Evolutionary conservation across 257 asterid species (phyloP), one percentile per base, ranked within the genome.

Genomic region (Handroanthus guayacan): DNA sequence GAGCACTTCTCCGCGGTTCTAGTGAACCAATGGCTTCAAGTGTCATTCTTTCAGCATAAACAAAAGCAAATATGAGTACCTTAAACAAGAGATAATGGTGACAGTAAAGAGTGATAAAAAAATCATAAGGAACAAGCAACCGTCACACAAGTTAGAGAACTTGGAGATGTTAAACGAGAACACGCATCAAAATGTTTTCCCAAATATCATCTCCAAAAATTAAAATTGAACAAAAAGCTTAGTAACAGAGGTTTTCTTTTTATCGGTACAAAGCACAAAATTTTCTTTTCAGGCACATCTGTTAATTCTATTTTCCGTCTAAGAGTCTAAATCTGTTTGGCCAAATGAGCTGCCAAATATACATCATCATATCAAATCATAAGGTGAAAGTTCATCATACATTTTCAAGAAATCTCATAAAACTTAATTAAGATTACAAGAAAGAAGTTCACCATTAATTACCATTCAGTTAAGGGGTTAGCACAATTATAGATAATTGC

Each of bases 1-100:
- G 92, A 18, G 96, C 99, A 88, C 99, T 94, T 86, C 93, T 84
- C 82, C 99, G 86, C 52, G 87, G 95, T 79, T 90, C 98, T n/a
- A 94, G 85, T 25, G 86, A 75, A 60, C 95, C 95, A 71, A 86
- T 61, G 52, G 87, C 79, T 84, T 95, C 99, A 72, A 95, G 89
- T 16, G 89, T 87, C 94, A 85, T 85, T 84, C 99, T 92, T 84
- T 45, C 62, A 74, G 77, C 52, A 79, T 39, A 65, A 78, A 50
- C 37, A 56, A 13, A 34, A 75, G 66, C 37, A 65, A 63, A 70
- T 51, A 55, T 63, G 48, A 69, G 48, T n/a, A 78, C 56, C 65
- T 77, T 25, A 60, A 70, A 72, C 69, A 54, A 34, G 39, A 54
- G 31, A 55, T 38, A n/a, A 50, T 9, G 13, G 39, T 0, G 51